Base-by-base conservation (phyloP, 441 rosid genomes). In the Raphanus hybrid region DNA sequence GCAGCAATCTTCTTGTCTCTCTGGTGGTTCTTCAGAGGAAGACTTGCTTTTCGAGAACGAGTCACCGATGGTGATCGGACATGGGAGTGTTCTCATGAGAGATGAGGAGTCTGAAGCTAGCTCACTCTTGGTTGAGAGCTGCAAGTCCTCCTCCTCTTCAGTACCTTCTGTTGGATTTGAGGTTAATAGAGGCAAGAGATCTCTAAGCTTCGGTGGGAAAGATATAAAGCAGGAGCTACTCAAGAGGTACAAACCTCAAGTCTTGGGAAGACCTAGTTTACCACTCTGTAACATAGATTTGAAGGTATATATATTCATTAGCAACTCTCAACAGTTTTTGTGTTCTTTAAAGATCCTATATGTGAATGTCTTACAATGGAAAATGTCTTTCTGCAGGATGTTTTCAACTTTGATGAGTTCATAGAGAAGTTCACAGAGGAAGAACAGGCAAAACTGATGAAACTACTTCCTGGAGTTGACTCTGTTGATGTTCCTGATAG, bases 41-140 rank as follows among this genome's bases (percentile, higher is more conserved):
- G 97, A 93, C 70, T 87, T 96, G 85, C 95, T 96, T 81, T 89
- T 90, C 35, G 98, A 89, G 83, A 89, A 90, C 81, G 94, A 85
- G 74, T 86, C 90, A 48, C 93, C 99, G 34, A 86, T 93, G 97
- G 91, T 92, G 89, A 88, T 95, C 75, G 98, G 97, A 65, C 99
- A 96, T 83, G 99, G 99, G 82, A 88, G 97, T 78, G 92, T 96
- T 81, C 94, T 96, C 67, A 90, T 96, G 61, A 87, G 93, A 75
- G 97, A 96, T 23, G 97, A 91, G 83, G 99, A 96, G 81, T 96
- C 98, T 61, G 99, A 93, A 87, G 99, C 96, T 74, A 96, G 97
- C 82, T 96, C 99, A 60, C 89, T 93, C 73, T 88, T 93, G 11
- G 87, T 90, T 75, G 97, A 85, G 85, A 87, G 83, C 83, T 85